phyloP scores from a whole-genome alignment of 2,329 filamentous ascomycete species.

The Dothideomycetidae sp. region DNA sequence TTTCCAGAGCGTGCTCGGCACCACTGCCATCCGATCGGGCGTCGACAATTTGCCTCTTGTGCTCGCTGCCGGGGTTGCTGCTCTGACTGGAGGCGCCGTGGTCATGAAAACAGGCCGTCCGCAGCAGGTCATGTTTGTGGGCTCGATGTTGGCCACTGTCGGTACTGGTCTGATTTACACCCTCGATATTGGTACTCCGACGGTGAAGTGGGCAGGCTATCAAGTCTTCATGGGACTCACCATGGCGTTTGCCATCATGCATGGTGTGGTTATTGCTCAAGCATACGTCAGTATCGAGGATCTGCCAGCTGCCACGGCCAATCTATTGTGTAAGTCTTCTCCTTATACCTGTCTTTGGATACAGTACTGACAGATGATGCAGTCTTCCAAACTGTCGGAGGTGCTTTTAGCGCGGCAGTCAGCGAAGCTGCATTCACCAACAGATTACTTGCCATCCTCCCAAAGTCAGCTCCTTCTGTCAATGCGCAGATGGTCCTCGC shows the following conservation, averaged over 20 bases:
- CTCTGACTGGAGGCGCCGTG: conserved; percentile 1
- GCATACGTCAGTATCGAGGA: conserved; percentile 3
- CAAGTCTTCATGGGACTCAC: conserved; percentile 22
- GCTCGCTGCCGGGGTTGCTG: background rate
- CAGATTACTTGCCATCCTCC: conserved; percentile 2
- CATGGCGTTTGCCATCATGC: conserved; percentile 6
- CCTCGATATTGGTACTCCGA: conserved; percentile 11
- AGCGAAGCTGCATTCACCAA: conserved; percentile 4
- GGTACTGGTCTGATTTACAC: conserved; percentile 13
- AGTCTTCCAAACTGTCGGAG: conserved; percentile 7
- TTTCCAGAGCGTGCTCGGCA: conserved; percentile 18
- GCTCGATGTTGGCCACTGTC: conserved; percentile 1
- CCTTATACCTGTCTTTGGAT: background rate
- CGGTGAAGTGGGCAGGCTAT: conserved; percentile 21
- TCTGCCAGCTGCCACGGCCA: conserved; percentile 2
- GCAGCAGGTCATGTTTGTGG: conserved; percentile 1
- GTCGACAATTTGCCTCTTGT: conserved; percentile 10
- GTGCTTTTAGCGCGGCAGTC: conserved; percentile 4
- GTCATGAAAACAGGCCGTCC: conserved; percentile 5
- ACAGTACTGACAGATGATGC: background rate
- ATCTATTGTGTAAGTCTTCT: conserved; percentile 4
- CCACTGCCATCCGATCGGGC: conserved; percentile 15
- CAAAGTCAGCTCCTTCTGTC: conserved; percentile 1
- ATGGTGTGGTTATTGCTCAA: conserved; percentile 5
- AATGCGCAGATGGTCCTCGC: conserved; percentile 2